These are phyloP conservation scores for Fusarium equiseti DNA, from an alignment of 2,329 filamentous ascomycete species.

Conservation along the genomic window DNA sequence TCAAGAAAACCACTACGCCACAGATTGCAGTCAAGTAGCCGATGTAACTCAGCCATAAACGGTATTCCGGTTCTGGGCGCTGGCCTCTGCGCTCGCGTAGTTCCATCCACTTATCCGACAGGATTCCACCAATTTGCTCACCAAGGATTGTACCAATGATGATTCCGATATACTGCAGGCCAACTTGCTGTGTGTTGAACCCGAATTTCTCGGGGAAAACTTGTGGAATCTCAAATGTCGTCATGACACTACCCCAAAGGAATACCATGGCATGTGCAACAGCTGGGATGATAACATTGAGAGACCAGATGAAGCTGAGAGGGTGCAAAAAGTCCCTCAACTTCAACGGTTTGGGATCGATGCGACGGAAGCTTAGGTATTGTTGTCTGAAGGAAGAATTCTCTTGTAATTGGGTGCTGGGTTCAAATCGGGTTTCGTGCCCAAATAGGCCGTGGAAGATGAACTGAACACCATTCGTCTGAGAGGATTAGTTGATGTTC, in stretches of 20 bases:
- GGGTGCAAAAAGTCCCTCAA: conserved; percentile 75
- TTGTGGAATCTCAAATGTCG: conserved; percentile 70
- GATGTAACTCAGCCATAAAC: conserved; percentile 68
- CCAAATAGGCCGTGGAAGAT: neutral
- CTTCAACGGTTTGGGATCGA: conserved; percentile 44
- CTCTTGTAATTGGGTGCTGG: neutral
- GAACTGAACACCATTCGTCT: neutral
- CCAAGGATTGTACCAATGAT: conserved; percentile 69
- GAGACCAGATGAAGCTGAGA: neutral
- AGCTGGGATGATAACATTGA: neutral
- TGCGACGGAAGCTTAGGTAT: neutral
- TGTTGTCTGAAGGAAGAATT: neutral
- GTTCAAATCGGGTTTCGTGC: neutral
- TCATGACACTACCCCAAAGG: conserved; percentile 53
- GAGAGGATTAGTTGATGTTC: neutral
- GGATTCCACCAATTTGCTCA: conserved; percentile 65
- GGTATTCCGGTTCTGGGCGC: conserved; percentile 61
- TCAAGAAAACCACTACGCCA: conserved; percentile 66
- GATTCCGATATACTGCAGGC: conserved; percentile 68
- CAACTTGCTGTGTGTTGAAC: conserved; percentile 68
- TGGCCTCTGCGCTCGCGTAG: conserved; percentile 50
- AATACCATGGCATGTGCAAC: conserved; percentile 66
- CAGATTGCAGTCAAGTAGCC: conserved; percentile 63
- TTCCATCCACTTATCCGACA: conserved; percentile 67
- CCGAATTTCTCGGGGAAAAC: conserved; percentile 67